A percentile compares a stretch with the other conserved stretches of the same genome.
These are phyloP conservation scores for Vigna mungo DNA, from an alignment of 306 rosid species.

Conservation along the genomic window DNA sequence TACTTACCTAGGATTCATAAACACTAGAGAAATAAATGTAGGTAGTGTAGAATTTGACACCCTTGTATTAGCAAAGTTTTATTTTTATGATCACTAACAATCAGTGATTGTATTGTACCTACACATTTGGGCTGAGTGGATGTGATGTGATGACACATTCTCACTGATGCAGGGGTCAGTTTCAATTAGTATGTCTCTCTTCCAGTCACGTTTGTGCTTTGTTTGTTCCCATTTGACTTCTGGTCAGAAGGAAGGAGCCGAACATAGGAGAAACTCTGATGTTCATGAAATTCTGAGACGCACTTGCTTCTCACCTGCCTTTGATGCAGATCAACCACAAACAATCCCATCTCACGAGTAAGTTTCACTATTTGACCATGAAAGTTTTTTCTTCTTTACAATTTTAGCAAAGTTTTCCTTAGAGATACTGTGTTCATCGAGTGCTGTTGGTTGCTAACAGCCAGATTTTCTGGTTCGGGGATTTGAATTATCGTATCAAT, in stretches of 20 bases:
- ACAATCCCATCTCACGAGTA: slow-evolving; percentile 95
- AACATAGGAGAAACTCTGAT: slow-evolving; percentile 81
- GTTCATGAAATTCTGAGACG: slow-evolving; percentile 82
- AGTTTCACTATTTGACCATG: slow-evolving; percentile 40
- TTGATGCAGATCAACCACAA: slow-evolving; percentile 76
- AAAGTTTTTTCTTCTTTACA: background rate
- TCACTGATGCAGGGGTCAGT: slow-evolving; percentile 86
- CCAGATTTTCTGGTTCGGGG: slow-evolving; percentile 96
- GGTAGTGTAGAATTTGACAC: too few relatives aligned
- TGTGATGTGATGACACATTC: slow-evolving; percentile 40
- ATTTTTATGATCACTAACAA: slow-evolving; percentile 4
- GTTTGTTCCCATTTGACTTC: slow-evolving; percentile 97
- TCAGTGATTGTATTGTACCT: background rate
- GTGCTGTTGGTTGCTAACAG: slow-evolving; percentile 57
- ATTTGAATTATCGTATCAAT: slow-evolving; percentile 90
- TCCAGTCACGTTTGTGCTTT: slow-evolving; percentile 89
- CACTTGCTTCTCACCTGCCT: slow-evolving; percentile 79
- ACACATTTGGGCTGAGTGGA: slow-evolving; percentile 24
- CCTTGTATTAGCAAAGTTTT: background rate
- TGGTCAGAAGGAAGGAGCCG: slow-evolving; percentile 91
- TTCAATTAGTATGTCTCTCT: slow-evolving; percentile 91
- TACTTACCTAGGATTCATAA: slow-evolving; percentile 10
- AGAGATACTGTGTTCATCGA: slow-evolving; percentile 34
- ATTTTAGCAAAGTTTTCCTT: background rate
- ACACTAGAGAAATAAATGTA: background rate